Evolutionary conservation across 768 basidiomycete species (phyloP).

Genomic region (Lactarius tabidus): DNA sequence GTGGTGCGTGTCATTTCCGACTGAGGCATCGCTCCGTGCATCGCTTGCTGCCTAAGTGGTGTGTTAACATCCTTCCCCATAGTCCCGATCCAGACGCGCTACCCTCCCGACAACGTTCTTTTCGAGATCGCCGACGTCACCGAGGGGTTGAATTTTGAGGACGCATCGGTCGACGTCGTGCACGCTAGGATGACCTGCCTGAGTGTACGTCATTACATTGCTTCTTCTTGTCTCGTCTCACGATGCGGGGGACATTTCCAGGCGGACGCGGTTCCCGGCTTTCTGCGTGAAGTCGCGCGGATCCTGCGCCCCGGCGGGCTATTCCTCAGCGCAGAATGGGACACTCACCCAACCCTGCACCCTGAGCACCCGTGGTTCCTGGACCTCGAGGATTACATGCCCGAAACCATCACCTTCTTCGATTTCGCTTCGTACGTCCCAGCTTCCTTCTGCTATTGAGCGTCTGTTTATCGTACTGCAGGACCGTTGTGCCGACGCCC

Average conservation of each 20-base stretch:
- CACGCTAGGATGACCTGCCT: conserved; percentile 59
- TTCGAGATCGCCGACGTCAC: conserved; percentile 65
- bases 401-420: conserved; percentile 15
- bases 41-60: no score
- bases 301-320: conserved; percentile 69
- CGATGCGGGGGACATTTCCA: conserved; percentile 32
- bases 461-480: background rate
- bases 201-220: conserved; percentile 45
- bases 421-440: conserved; percentile 8
- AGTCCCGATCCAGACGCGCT: conserved; percentile 72
- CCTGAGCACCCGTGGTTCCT: conserved; percentile 15
- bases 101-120: conserved; percentile 54
- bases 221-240: background rate
- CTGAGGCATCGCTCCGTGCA: conserved; percentile 7
- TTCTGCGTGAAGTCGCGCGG: conserved; percentile 57
- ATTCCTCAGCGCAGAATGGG: conserved; percentile 63
- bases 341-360: conserved; percentile 35
- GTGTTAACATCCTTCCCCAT: background rate
- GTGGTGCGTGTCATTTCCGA: conserved; percentile 48
- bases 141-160: conserved; percentile 45
- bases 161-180: conserved; percentile 59
- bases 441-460: background rate
- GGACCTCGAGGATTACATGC: conserved; percentile 5
- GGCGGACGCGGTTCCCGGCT: conserved; percentile 50
- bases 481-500: conserved; percentile 10